Conservation (phyloP, 2,329 filamentous ascomycete genomes). For the Fusarium keratoplasticum region DNA sequence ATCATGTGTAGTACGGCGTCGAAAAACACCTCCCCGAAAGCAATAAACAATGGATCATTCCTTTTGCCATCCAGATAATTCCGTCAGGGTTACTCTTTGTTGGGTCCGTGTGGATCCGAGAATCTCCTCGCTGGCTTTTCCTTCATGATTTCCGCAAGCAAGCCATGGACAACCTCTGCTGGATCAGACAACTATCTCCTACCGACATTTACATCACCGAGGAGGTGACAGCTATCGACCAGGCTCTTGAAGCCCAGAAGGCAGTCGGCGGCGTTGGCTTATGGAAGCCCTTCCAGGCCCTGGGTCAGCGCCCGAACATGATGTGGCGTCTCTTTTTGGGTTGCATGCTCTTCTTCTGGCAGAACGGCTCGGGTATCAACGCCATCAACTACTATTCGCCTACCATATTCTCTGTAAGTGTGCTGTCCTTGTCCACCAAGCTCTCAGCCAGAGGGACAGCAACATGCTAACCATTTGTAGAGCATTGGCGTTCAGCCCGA, state of each 20-base stretch:
- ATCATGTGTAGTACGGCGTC: conserved; percentile 21
- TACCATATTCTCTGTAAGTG: conserved; percentile 35
- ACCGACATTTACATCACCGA: conserved; percentile 58
- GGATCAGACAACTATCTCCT: conserved; percentile 62
- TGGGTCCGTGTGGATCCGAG: conserved; percentile 60
- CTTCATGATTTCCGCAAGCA: conserved; percentile 63
- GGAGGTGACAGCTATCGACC: conserved; percentile 35
- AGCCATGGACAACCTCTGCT: conserved; percentile 63
- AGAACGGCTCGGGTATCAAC: conserved; percentile 69
- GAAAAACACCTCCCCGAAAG: conserved; percentile 35
- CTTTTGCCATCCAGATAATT: conserved; percentile 67
- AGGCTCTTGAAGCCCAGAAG: conserved; percentile 64
- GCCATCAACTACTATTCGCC: conserved; percentile 42
- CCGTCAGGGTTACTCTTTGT: conserved; percentile 63
- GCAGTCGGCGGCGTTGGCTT: conserved; percentile 67
- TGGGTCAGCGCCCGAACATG: conserved; percentile 54
- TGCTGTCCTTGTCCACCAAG: neutral
- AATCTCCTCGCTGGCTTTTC: conserved; percentile 72
- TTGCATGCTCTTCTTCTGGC: conserved; percentile 74
- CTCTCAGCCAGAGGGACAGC: neutral
- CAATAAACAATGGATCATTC: conserved; percentile 58
- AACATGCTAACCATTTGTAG: conserved; percentile 10
- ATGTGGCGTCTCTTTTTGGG: conserved; percentile 72
- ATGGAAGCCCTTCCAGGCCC: conserved; percentile 38
- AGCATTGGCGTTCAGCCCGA: conserved; percentile 29